Evolutionary conservation across 768 basidiomycete genomes (phyloP).

Genomic region (Trametes maxima): DNA sequence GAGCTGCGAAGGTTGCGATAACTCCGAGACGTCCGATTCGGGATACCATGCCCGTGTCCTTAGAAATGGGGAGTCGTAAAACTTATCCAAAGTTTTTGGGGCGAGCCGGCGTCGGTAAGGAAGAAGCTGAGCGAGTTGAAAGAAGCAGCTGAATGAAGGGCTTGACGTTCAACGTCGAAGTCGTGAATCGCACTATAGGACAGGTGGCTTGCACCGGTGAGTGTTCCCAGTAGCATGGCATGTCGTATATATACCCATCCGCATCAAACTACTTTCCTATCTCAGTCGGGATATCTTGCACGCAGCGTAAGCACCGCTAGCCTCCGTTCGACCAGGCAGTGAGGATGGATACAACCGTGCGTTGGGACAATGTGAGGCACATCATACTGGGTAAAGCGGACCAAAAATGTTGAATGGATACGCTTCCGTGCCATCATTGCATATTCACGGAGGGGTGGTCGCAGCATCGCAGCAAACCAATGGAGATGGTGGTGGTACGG

Average conservation of each 20-base stretch:
- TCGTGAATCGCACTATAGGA: neutral
- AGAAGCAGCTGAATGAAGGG: neutral
- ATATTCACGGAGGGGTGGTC: too few species aligned
- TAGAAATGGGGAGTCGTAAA: neutral
- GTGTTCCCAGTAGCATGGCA: neutral
- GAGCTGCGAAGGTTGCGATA: neutral
- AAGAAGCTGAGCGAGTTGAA: slow-evolving; percentile 1
- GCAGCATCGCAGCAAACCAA: too few species aligned
- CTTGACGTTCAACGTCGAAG: slow-evolving; percentile 5
- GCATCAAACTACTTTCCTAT: neutral
- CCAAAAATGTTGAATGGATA: too few species aligned
- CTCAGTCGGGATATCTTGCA: too few species aligned
- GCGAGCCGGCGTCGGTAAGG: neutral
- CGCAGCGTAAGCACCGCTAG: too few species aligned
- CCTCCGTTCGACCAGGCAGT: too few species aligned
- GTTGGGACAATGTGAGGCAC: too few species aligned
- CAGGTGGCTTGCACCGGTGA: neutral
- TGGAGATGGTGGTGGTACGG: too few species aligned
- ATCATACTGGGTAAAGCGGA: too few species aligned
- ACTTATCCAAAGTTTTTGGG: neutral
- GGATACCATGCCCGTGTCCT: neutral
- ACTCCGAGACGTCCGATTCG: neutral
- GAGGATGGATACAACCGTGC: too few species aligned
- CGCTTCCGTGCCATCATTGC: too few species aligned
- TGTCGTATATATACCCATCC: neutral